Evolutionary conservation across 768 basidiomycete genomes (phyloP).

Genomic region (Lactifluus pinguis): DNA sequence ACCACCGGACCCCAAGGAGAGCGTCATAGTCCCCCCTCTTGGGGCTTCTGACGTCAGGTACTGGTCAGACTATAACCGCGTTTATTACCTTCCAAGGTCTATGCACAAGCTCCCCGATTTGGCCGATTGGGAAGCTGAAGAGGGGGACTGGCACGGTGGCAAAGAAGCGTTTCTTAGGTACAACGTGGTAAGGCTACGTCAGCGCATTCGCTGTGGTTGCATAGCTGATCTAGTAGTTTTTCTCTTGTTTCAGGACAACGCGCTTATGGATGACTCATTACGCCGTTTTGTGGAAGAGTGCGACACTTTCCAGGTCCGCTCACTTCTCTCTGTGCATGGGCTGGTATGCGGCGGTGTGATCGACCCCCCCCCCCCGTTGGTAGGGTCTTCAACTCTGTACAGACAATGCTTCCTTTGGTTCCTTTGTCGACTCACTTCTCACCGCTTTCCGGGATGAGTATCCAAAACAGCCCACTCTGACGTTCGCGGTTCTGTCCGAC

Average conservation of each 20-base stretch:
- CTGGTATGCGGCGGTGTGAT: background rate
- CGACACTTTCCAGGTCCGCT: slow-evolving; percentile 55
- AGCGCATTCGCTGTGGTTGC: background rate
- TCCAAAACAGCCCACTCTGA: slow-evolving; percentile 47
- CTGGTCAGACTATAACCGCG: slow-evolving; percentile 63
- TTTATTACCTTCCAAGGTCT: slow-evolving; percentile 56
- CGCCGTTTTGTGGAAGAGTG: slow-evolving; percentile 68
- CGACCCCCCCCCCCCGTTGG: too few relatives aligned
- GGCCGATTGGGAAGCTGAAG: slow-evolving; percentile 43
- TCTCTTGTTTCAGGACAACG: slow-evolving; percentile 37
- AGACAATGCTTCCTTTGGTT: slow-evolving; percentile 55
- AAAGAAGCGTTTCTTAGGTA: slow-evolving; percentile 43
- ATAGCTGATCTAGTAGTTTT: background rate
- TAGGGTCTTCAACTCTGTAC: slow-evolving; percentile 65
- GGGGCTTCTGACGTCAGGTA: slow-evolving; percentile 34
- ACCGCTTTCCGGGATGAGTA: slow-evolving; percentile 59
- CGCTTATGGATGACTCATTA: slow-evolving; percentile 60
- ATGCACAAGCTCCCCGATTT: slow-evolving; percentile 55
- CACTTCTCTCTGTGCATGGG: background rate
- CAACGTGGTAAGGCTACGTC: slow-evolving; percentile 38
- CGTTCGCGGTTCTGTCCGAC: slow-evolving; percentile 50
- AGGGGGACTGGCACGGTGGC: slow-evolving; percentile 49
- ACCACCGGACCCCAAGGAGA: background rate
- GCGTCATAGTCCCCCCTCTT: background rate
- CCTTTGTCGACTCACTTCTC: slow-evolving; percentile 52